These are phyloP conservation scores for Teratosphaeria gauchensis DNA, from an alignment of 2,329 filamentous ascomycete genomes.

Conservation along the genomic window DNA sequence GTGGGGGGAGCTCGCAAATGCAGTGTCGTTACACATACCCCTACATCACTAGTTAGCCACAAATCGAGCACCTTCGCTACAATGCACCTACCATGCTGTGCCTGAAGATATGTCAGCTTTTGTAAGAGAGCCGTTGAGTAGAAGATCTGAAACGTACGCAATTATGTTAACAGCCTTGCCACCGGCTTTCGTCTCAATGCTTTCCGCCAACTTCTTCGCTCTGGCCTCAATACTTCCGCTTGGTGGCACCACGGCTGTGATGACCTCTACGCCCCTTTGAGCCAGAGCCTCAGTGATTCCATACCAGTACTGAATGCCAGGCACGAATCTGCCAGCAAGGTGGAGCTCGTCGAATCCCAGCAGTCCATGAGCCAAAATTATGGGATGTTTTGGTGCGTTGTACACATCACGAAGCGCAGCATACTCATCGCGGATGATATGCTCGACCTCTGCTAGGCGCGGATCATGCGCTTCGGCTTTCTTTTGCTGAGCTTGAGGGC, in stretches of 20 bases:
- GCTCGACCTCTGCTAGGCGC: constrained; percentile 1
- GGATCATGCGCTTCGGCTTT: background rate
- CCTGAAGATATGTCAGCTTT: constrained; percentile 20
- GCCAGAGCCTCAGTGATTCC: constrained; percentile 51
- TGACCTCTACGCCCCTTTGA: constrained; percentile 49
- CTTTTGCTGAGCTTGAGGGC: background rate
- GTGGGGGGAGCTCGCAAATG: background rate
- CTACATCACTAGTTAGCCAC: constrained; percentile 1
- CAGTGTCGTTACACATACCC: constrained; percentile 1
- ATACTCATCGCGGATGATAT: constrained; percentile 45
- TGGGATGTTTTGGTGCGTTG: constrained; percentile 44
- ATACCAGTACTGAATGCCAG: constrained; percentile 55
- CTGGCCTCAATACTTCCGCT: constrained; percentile 51
- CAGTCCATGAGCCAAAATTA: constrained; percentile 56
- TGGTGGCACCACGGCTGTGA: constrained; percentile 50
- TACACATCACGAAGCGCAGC: constrained; percentile 50
- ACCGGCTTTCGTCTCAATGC: constrained; percentile 43
- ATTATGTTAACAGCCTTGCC: constrained; percentile 56
- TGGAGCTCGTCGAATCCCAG: constrained; percentile 56
- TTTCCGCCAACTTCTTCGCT: constrained; percentile 43
- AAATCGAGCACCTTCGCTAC: background rate
- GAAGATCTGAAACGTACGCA: constrained; percentile 38
- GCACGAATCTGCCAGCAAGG: constrained; percentile 41
- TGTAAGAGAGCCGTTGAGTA: background rate
- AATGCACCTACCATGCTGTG: constrained; percentile 46